Percentiles rank a stretch among this genome's conserved stretches.
These are phyloP conservation scores for Sclerotinia borealis DNA, from an alignment of 2,329 filamentous ascomycete genomes.

Conservation along the genomic window DNA sequence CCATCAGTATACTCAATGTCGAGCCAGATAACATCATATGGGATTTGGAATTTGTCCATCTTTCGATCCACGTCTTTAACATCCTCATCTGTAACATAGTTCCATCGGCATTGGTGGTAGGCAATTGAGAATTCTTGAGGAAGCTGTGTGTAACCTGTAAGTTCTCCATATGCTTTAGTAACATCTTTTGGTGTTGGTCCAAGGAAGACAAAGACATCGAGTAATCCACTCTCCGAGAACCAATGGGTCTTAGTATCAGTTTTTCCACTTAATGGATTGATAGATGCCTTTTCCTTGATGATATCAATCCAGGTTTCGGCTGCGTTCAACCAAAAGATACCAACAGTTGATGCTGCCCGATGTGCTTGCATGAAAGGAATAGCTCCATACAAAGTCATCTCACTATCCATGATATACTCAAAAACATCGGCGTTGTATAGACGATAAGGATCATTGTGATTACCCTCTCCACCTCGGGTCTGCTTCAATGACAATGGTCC, in stretches of 20 bases:
- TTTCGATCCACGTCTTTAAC: conserved; percentile 94
- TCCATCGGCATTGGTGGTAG: conserved; percentile 98
- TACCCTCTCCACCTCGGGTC: conserved; percentile 80
- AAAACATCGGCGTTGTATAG: conserved; percentile 97
- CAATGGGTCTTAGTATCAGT: conserved; percentile 87
- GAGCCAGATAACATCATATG: conserved; percentile 98
- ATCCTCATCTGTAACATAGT: conserved; percentile 95
- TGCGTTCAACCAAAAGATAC: conserved; percentile 94
- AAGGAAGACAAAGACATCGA: conserved; percentile 93
- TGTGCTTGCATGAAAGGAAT: conserved; percentile 99
- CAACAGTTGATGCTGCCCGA: conserved; percentile 85
- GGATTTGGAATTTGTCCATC: conserved; percentile 91
- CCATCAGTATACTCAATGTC: conserved; percentile 97
- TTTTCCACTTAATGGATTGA: conserved; percentile 72
- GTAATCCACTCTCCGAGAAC: conserved; percentile 85
- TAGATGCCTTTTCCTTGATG: conserved; percentile 66
- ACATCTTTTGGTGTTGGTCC: conserved; percentile 81
- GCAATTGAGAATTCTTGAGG: conserved; percentile 88
- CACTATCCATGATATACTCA: conserved; percentile 93
- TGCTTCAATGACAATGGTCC: conserved; percentile 82
- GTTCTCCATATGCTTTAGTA: conserved; percentile 74
- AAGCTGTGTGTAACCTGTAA: conserved; percentile 86
- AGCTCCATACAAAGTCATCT: conserved; percentile 96
- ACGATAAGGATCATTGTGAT: conserved; percentile 84
- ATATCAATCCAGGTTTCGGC: conserved; percentile 98